Base-by-base conservation (phyloP, 2,329 filamentous ascomycete genomes). In the Iodosphaeria phyllophila region DNA sequence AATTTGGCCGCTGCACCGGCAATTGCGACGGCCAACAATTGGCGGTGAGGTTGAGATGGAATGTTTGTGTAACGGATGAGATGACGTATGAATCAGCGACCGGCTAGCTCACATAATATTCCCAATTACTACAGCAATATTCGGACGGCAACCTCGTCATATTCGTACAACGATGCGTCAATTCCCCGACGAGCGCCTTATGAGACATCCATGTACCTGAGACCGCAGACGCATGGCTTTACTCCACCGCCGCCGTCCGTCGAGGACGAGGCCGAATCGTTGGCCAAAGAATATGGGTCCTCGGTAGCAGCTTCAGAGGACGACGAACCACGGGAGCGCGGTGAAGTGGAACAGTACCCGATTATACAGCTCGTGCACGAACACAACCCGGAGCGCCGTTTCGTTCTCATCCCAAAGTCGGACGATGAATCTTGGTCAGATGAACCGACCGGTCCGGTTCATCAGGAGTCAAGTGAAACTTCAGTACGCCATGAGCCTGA, bases 311-410 rank as follows among this genome's bases (percentile, higher is more conserved):
- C 35, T 25, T 43, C 35, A 21, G 38, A 34, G 27, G 56, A 52
- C 28, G 71, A 74, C 34, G 66, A 73, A 29, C 58, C 64, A 15
- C 56, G 58, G 24, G 60, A 61, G 29, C 64, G 64, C 28, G 77
- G 77, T 19, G 61, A 64, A 5, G 47, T 74, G 29, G 73, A 83
- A 26, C 77, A 84, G 39, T 51, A 70, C 14, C 70, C 69, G 8
- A 54, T 83, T 24, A 53, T 84, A 13, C 49, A 74, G 28, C 68
- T 74, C 28, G 63, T 76, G 26, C 52, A 56, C 35, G 59, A 67
- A 24, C 43, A 58, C 37, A 69, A 68, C 34, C 57, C 60, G 4
- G 74, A 80, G 41, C 60, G 67, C 18, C 64, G 73, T 19, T 79
- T 74, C 36, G 66, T 77, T 6, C 47, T 74, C 18, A 48, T 75